These are phyloP conservation scores for Ophiocordyceps sinensis DNA, from an alignment of 2,329 filamentous ascomycete species.

Conservation along the genomic window DNA sequence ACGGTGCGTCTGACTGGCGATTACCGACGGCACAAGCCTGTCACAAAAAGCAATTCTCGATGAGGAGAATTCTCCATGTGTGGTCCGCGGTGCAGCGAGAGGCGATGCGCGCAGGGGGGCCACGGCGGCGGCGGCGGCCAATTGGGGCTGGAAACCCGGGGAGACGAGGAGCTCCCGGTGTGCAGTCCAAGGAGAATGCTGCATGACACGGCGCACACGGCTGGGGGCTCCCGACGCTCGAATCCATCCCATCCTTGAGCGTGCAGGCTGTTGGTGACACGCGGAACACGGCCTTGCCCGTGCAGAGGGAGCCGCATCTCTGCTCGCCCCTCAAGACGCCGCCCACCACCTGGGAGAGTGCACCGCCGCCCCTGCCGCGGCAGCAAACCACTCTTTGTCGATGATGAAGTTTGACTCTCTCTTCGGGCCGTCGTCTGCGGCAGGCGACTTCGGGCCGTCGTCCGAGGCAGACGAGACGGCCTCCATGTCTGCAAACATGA, in stretches of 20 bases:
- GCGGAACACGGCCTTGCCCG: background rate
- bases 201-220: slow-evolving; percentile 1
- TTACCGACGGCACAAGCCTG: slow-evolving; percentile 1
- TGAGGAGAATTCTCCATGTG: background rate
- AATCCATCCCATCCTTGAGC: background rate
- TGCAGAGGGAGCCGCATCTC: background rate
- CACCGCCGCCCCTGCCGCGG: background rate
- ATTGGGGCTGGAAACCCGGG: background rate
- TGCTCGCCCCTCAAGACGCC: background rate
- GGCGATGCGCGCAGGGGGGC: background rate
- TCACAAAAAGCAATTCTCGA: slow-evolving; percentile 4
- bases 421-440: background rate
- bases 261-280: background rate
- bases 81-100: slow-evolving; percentile 1
- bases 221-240: background rate
- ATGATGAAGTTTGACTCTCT: background rate
- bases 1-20: slow-evolving; percentile 1
- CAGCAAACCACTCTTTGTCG: background rate
- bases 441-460: background rate
- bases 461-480: background rate
- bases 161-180: slow-evolving; percentile 2
- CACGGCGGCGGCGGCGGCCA: background rate
- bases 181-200: slow-evolving; percentile 1
- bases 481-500: slow-evolving; percentile 1
- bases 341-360: background rate